Conservation (phyloP, 345 rosid genomes). For the Angophora floribunda region DNA sequence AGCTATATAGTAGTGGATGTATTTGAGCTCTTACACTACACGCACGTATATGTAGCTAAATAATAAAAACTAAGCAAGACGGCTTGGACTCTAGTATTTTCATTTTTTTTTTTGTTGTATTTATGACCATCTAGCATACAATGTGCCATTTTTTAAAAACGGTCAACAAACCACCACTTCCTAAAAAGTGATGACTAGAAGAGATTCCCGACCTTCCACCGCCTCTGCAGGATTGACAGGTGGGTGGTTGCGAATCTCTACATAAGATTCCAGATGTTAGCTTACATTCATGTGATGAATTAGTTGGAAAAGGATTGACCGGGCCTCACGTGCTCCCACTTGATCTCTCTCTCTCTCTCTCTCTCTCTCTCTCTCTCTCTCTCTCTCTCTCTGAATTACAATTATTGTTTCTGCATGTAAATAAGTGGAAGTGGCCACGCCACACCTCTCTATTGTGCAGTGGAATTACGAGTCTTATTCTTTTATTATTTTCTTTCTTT, state of each 20-base stretch:
- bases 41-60: background rate
- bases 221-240: rapidly evolving
- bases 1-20: no score
- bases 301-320: background rate
- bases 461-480: no score
- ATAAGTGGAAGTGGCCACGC: no score
- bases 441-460: no score
- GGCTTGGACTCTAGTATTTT: background rate
- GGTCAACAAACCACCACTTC: background rate
- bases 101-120: no score
- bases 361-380: background rate
- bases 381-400: background rate
- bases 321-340: background rate
- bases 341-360: no score
- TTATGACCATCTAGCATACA: background rate
- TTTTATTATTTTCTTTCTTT: no score
- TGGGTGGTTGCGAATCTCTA: background rate
- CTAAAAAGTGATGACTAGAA: background rate
- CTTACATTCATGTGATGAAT: background rate
- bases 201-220: background rate
- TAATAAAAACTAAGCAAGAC: background rate
- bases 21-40: background rate
- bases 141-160: no score
- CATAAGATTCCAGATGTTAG: no score
- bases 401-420: background rate